These are phyloP conservation scores for Botrytis fabae DNA, from an alignment of 2,329 filamentous ascomycete genomes.

Conservation along the genomic window DNA sequence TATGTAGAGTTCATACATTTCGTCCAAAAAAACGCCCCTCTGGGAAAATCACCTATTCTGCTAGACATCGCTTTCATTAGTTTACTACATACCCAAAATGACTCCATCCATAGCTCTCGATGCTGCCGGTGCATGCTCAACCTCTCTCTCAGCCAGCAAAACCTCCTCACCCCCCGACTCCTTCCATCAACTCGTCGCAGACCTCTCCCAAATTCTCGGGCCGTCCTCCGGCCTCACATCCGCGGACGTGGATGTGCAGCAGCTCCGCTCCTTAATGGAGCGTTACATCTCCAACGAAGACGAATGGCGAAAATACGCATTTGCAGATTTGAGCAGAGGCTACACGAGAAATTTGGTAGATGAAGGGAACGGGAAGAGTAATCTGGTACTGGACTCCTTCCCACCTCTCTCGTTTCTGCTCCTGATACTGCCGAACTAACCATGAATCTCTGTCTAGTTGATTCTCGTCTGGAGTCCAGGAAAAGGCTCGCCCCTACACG, in stretches of 20 bases:
- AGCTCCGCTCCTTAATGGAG: slow-evolving; percentile 72
- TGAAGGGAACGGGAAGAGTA: slow-evolving; percentile 73
- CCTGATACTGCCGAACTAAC: slow-evolving; percentile 5
- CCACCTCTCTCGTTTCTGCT: background rate
- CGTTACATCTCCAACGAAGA: slow-evolving; percentile 66
- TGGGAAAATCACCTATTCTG: background rate
- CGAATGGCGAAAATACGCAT: slow-evolving; percentile 75
- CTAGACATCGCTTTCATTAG: background rate
- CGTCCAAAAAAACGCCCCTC: background rate
- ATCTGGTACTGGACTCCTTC: slow-evolving; percentile 44
- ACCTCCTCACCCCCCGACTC: slow-evolving; percentile 43
- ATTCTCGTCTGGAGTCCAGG: slow-evolving; percentile 88
- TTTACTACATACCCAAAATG: background rate
- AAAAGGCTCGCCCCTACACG: slow-evolving; percentile 81
- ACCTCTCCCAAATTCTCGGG: slow-evolving; percentile 73
- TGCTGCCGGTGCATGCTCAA: slow-evolving; percentile 2
- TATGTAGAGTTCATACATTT: background rate
- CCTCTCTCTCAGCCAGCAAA: background rate
- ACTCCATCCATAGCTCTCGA: slow-evolving; percentile 17
- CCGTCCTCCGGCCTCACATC: slow-evolving; percentile 80
- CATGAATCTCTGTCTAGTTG: slow-evolving; percentile 60
- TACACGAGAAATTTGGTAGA: slow-evolving; percentile 92
- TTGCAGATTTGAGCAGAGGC: slow-evolving; percentile 65
- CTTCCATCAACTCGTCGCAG: slow-evolving; percentile 71
- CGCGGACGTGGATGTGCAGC: slow-evolving; percentile 73